phyloP scores from a whole-genome alignment of 2,329 filamentous ascomycete species.

The Cladosporium halotolerans region DNA sequence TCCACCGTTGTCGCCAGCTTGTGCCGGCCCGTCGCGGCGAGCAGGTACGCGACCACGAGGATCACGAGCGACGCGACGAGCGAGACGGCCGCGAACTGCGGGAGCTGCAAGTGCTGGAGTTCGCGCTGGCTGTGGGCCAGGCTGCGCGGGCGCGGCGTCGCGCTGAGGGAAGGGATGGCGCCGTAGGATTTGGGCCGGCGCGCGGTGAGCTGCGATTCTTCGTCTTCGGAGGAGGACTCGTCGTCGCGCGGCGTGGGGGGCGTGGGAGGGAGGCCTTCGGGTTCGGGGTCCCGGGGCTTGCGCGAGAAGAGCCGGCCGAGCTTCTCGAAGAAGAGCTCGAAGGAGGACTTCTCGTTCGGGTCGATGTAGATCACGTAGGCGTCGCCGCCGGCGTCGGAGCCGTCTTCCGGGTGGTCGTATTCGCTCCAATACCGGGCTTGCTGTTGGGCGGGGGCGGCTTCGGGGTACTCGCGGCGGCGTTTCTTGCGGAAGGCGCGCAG shows the following conservation, averaged over 20 bases:
- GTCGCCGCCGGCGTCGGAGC: slow-evolving; percentile 46
- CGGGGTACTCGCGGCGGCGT: slow-evolving; percentile 29
- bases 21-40: slow-evolving; percentile 62
- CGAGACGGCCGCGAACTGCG: slow-evolving; percentile 42
- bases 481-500: slow-evolving; percentile 41
- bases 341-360: slow-evolving; percentile 61
- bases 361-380: slow-evolving; percentile 70
- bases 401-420: slow-evolving; percentile 74
- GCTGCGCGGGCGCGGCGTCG: not conserved
- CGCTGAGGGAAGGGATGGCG: not conserved
- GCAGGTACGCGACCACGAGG: slow-evolving; percentile 56
- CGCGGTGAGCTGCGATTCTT: slow-evolving; percentile 9
- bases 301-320: slow-evolving; percentile 35
- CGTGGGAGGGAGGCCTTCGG: slow-evolving; percentile 19
- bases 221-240: slow-evolving; percentile 28
- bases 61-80: slow-evolving; percentile 57
- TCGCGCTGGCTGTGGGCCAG: not conserved
- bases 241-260: slow-evolving; percentile 19
- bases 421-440: slow-evolving; percentile 69
- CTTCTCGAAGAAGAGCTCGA: slow-evolving; percentile 54
- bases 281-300: slow-evolving; percentile 20
- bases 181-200: slow-evolving; percentile 6
- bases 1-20: slow-evolving; percentile 67
- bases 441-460: slow-evolving; percentile 19
- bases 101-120: slow-evolving; percentile 12